Conservation (phyloP, 163 green algal genomes). For the Volvox carteri region DNA sequence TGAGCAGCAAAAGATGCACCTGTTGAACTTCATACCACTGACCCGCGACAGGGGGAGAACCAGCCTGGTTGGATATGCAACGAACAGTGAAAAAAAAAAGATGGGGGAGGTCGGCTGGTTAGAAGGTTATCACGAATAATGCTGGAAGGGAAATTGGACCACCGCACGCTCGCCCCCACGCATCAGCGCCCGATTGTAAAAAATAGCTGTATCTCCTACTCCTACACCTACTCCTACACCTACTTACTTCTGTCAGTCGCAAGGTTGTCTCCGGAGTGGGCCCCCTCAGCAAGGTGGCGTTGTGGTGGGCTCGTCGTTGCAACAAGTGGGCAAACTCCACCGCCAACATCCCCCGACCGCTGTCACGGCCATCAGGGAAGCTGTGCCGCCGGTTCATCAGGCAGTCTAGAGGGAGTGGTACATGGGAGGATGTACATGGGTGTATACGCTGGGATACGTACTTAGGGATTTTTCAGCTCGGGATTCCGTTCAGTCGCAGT, state of each 20-base stretch:
- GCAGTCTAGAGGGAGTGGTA: background rate
- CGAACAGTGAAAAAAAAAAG: too few species aligned
- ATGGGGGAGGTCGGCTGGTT: too few species aligned
- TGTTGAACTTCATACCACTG: background rate
- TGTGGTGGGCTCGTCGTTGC: background rate
- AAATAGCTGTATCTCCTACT: too few species aligned
- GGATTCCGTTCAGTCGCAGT: too few species aligned
- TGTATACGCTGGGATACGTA: too few species aligned
- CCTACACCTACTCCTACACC: background rate
- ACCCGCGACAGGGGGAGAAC: too few species aligned
- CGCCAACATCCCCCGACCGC: background rate
- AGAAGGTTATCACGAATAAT: too few species aligned
- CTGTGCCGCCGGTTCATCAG: background rate
- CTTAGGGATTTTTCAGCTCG: too few species aligned
- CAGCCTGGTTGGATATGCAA: too few species aligned
- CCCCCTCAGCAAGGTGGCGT: background rate
- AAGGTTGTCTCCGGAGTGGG: background rate
- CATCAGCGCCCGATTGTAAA: too few species aligned
- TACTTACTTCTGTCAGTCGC: background rate
- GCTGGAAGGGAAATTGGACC: too few species aligned
- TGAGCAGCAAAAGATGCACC: background rate
- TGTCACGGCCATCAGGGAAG: background rate
- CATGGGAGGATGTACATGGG: background rate
- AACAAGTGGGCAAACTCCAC: slow-evolving; percentile 20
- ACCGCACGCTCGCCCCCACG: too few species aligned